A percentile compares a stretch with the other conserved stretches of the same genome.
phyloP scores from a whole-genome alignment of 2,329 filamentous ascomycete species.

The Aspergillus brasiliensis region DNA sequence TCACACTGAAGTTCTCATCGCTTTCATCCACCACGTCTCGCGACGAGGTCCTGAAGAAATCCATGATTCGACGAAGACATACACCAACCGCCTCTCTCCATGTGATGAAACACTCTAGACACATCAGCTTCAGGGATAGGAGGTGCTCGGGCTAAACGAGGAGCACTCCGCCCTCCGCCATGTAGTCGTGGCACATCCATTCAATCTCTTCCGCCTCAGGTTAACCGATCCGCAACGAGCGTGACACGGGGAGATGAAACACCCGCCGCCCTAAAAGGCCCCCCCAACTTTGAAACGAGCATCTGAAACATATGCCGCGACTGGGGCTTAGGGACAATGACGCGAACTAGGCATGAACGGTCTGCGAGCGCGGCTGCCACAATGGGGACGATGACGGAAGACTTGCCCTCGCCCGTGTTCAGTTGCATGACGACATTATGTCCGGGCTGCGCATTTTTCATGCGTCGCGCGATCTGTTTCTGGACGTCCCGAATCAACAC shows the following conservation, averaged over 20 bases:
- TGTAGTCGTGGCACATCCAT: slow-evolving; percentile 50
- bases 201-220: slow-evolving; percentile 40
- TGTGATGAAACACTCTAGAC: slow-evolving; percentile 49
- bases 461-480: slow-evolving; percentile 58
- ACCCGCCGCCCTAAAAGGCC: slow-evolving; percentile 48
- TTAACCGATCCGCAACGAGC: slow-evolving; percentile 44
- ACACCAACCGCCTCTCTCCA: slow-evolving; percentile 13
- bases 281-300: slow-evolving; percentile 47
- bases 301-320: slow-evolving; percentile 58
- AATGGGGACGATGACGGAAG: slow-evolving; percentile 69
- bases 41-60: slow-evolving; percentile 22
- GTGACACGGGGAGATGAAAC: slow-evolving; percentile 51
- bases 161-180: slow-evolving; percentile 55
- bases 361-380: slow-evolving; percentile 58
- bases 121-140: slow-evolving; percentile 65
- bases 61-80: slow-evolving; percentile 10
- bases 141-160: slow-evolving; percentile 66
- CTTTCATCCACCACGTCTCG: slow-evolving; percentile 67
- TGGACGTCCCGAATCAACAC: slow-evolving; percentile 65
- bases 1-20: slow-evolving; percentile 64
- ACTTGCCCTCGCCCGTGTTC: slow-evolving; percentile 74
- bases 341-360: slow-evolving; percentile 52
- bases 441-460: slow-evolving; percentile 47
- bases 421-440: slow-evolving; percentile 63
- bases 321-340: slow-evolving; percentile 64